phyloP scores from a whole-genome alignment of 306 rosid species.

The Cucumis hystrix region DNA sequence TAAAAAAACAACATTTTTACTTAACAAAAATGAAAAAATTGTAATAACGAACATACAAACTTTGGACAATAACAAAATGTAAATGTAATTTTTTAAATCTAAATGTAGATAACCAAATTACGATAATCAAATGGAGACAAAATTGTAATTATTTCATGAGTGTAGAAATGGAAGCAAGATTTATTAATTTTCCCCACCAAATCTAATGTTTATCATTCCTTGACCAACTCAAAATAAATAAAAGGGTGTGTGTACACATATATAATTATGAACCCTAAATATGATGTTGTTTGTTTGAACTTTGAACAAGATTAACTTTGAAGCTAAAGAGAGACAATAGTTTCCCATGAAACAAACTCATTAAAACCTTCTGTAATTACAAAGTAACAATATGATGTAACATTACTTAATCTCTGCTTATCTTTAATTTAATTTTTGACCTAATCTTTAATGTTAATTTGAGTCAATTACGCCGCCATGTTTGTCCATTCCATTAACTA shows the following conservation, averaged over 20 bases:
- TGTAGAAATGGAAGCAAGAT: too few species aligned
- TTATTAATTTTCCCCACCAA: too few species aligned
- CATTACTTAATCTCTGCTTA: not conserved
- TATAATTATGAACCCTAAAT: too few species aligned
- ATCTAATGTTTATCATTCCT: too few species aligned
- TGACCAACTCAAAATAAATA: not conserved
- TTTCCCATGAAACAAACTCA: not conserved
- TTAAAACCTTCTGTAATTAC: not conserved
- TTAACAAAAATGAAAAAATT: too few species aligned
- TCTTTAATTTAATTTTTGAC: not conserved
- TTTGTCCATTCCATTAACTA: constrained; percentile 1
- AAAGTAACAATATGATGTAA: not conserved
- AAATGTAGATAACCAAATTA: too few species aligned
- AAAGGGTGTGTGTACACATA: not conserved
- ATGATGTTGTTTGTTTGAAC: not conserved
- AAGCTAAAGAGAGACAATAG: not conserved
- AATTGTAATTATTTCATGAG: too few species aligned
- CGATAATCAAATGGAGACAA: too few species aligned
- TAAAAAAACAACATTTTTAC: too few species aligned
- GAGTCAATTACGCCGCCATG: constrained; percentile 5
- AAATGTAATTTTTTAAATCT: too few species aligned
- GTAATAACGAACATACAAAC: too few species aligned
- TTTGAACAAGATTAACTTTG: not conserved
- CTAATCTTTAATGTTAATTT: not conserved
- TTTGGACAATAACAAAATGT: too few species aligned